Base-by-base conservation (phyloP, 2,329 filamentous ascomycete genomes). In the Ophiosphaerella narmari region DNA sequence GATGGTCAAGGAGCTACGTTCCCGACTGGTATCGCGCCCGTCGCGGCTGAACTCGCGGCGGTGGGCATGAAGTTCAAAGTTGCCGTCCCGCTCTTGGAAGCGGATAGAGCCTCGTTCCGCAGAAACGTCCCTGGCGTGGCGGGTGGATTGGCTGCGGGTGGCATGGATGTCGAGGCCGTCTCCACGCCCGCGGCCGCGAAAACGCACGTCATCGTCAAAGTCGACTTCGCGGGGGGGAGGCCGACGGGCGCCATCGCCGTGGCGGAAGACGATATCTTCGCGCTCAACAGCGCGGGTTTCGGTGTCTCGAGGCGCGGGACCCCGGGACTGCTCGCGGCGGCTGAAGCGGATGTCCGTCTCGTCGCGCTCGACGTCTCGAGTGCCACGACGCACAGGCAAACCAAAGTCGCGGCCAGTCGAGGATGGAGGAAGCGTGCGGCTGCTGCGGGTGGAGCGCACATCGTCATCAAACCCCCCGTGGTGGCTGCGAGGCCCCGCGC, bases 201-300 rank as follows among this genome's bases (percentile, higher is more conserved):
- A 79, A 50, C 76, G 74, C 48, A 81, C 75, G 54, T 81, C 78
- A 46, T 82, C 79, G 50, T 74, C 68, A 43, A 68, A 40, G 29
- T 72, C 70, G 39, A 67, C 65, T 46, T 73, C 69, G 53, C 70
- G 70, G 11, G 68, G 66, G 29, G 68, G 62, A 23, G 65, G 63
- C 36, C 46, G 52, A 32, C 68, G 58, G 62, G 75, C 54, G 14
- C 76, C 72, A 52, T 76, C 71, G 39, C 74, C 74, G 48, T 73
- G 71, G 40, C 76, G 72, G 58, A 78, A 76, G 46, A 72, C 67
- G 48, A 78, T 77, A 35, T 76, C 72, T 18, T 75, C 72, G 16
- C 71, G 67, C 53, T 73, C 64, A 31, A 70, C 39, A 43, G 71
- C 66, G 48, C 67, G 66, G 38, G 59, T 42, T 38, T 74, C 70